These are phyloP conservation scores for Hymenoscyphus salicellus DNA, from an alignment of 2,329 filamentous ascomycete genomes.

Conservation along the genomic window DNA sequence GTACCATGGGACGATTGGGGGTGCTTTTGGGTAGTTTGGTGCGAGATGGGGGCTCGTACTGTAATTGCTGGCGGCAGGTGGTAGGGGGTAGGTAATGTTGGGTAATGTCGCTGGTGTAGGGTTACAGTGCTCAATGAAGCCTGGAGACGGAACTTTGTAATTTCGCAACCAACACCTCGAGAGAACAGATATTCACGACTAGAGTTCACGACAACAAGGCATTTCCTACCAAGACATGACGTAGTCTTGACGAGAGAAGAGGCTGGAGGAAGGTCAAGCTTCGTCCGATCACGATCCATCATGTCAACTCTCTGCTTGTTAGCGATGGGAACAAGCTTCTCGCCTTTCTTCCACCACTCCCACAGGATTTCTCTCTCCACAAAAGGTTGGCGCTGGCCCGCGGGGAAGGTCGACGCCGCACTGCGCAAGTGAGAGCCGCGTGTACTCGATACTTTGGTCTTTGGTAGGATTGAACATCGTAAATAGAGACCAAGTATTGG, in stretches of 20 bases:
- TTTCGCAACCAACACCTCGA: background rate
- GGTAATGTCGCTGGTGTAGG: background rate
- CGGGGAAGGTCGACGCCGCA: background rate
- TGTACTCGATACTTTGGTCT: background rate
- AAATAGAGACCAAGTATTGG: background rate
- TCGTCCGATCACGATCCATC: too few relatives aligned
- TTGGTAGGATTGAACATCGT: background rate
- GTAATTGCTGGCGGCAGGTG: background rate
- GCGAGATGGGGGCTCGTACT: background rate
- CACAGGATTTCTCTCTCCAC: background rate
- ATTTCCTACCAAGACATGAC: background rate
- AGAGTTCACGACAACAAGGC: background rate
- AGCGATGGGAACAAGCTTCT: background rate
- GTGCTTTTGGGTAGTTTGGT: background rate
- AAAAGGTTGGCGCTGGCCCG: background rate
- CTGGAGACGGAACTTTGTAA: too few relatives aligned
- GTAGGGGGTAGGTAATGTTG: background rate
- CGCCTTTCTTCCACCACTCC: background rate
- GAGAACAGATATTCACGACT: background rate
- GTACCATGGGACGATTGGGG: background rate
- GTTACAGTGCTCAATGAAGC: too few relatives aligned
- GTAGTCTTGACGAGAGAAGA: background rate
- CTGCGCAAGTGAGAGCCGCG: background rate
- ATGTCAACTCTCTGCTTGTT: background rate
- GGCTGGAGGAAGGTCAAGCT: background rate